Evolutionary conservation across 1,284 basidiomycete species (phyloP).

Genomic region (Termitomyces sp.): DNA sequence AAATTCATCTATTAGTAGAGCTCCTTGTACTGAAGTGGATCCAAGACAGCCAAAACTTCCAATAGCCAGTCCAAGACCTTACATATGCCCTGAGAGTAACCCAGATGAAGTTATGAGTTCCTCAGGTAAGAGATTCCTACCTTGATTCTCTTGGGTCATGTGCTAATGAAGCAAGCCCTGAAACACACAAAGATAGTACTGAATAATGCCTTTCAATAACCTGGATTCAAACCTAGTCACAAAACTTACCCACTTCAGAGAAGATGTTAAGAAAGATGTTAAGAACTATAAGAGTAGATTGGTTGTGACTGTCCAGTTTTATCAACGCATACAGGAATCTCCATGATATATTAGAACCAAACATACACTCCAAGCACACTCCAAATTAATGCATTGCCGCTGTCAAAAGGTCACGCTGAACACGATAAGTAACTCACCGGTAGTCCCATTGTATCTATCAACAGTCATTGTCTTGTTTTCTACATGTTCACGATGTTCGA

Average conservation of each 20-base stretch:
- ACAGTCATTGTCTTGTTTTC: too few species aligned
- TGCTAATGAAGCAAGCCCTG: constrained; percentile 13
- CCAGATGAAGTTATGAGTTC: neutral
- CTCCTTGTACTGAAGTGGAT: constrained; percentile 21
- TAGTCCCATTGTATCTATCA: too few species aligned
- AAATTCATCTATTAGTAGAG: too few species aligned
- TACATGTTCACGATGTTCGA: too few species aligned
- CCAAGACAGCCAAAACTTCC: constrained; percentile 17
- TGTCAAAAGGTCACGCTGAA: too few species aligned
- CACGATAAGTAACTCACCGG: too few species aligned
- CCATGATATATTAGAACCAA: neutral
- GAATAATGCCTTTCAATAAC: constrained; percentile 18
- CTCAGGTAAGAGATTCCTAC: constrained; percentile 10
- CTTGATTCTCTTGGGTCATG: constrained; percentile 20
- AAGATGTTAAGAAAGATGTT: constrained; percentile 20
- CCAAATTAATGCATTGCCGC: constrained; percentile 19
- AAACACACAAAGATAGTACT: constrained; percentile 13
- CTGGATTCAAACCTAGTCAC: neutral
- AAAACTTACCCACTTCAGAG: constrained; percentile 21
- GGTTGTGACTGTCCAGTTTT: constrained; percentile 14
- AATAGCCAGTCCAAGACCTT: constrained; percentile 18
- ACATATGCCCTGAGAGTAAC: constrained; percentile 14
- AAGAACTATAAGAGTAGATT: constrained; percentile 15
- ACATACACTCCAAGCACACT: constrained; percentile 20
- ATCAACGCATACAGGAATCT: neutral